Evolutionary conservation across 1,139 yeast genomes (phyloP).

Genomic region (Nadsonia commutata): DNA sequence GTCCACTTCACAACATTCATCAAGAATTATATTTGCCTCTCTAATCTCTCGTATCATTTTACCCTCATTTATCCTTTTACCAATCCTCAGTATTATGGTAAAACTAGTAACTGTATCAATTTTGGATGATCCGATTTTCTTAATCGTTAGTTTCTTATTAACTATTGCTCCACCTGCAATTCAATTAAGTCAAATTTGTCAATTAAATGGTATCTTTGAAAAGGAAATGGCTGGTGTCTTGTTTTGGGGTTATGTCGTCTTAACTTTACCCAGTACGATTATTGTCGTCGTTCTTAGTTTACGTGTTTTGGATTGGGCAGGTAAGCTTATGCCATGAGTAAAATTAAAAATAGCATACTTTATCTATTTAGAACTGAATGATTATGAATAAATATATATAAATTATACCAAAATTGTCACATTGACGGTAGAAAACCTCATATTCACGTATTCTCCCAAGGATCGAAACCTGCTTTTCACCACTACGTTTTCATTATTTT

Average conservation of each 20-base stretch:
- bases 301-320: constrained; percentile 44
- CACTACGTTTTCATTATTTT: background rate
- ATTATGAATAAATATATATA: no score
- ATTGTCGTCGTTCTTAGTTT: constrained; percentile 54
- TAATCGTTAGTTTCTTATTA: constrained; percentile 59
- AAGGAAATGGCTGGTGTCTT: constrained; percentile 78
- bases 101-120: constrained; percentile 53
- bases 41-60: constrained; percentile 62
- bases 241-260: constrained; percentile 71
- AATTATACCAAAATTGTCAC: no score
- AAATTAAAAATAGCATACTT: no score
- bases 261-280: constrained; percentile 67
- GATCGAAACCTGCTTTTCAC: no score
- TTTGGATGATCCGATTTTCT: constrained; percentile 70
- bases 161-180: constrained; percentile 78
- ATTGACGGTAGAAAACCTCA: no score
- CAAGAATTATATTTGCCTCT: constrained; percentile 49
- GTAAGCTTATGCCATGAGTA: constrained; percentile 8
- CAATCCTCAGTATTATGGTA: constrained; percentile 51
- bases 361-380: no score
- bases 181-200: constrained; percentile 71
- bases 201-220: constrained; percentile 60
- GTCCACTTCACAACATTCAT: constrained; percentile 39
- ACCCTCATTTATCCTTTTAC: constrained; percentile 54
- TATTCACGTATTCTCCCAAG: no score